A percentile compares a stretch with the other conserved stretches of the same genome.
Evolutionary conservation across 768 basidiomycete species (phyloP).

Genomic region (Phylloporus arenicola): DNA sequence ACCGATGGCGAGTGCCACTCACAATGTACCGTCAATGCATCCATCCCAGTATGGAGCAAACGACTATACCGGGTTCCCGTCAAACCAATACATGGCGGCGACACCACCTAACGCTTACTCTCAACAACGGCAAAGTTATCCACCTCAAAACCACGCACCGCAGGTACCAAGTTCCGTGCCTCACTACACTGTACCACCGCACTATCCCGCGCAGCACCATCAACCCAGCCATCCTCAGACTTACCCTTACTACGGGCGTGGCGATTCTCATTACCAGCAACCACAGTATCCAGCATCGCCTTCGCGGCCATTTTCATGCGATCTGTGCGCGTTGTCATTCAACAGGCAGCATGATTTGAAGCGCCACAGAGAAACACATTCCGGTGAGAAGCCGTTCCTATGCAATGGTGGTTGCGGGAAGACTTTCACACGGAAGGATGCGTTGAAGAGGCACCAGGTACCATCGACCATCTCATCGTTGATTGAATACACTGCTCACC

Average conservation of each 20-base stretch:
- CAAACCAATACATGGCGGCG: slow-evolving; percentile 18
- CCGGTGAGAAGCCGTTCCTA: slow-evolving; percentile 77
- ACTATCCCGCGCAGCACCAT: slow-evolving; percentile 26
- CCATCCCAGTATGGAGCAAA: slow-evolving; percentile 20
- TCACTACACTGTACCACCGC: slow-evolving; percentile 26
- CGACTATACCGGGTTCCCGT: slow-evolving; percentile 18
- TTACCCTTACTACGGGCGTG: slow-evolving; percentile 34
- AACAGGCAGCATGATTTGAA: slow-evolving; percentile 84
- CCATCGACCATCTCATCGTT: slow-evolving; percentile 16
- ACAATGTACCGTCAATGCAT: slow-evolving; percentile 19
- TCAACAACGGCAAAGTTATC: slow-evolving; percentile 24
- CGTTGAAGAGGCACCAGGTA: slow-evolving; percentile 81
- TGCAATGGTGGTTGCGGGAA: slow-evolving; percentile 84
- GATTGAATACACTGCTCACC: slow-evolving; percentile 13
- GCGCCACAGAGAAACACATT: slow-evolving; percentile 79
- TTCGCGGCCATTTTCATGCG: slow-evolving; percentile 58
- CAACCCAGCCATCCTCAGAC: slow-evolving; percentile 16
- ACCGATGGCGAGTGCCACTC: slow-evolving; percentile 8
- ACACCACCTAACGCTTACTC: slow-evolving; percentile 17
- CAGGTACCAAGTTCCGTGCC: slow-evolving; percentile 33
- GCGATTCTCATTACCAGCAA: slow-evolving; percentile 18
- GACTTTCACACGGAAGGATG: slow-evolving; percentile 84
- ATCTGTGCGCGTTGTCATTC: slow-evolving; percentile 75
- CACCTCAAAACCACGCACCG: slow-evolving; percentile 22
- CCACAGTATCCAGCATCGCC: slow-evolving; percentile 56